Evolutionary conservation across 306 rosid genomes (phyloP), one percentile per base, ranked within the genome.

Genomic region (Castanea sativa): DNA sequence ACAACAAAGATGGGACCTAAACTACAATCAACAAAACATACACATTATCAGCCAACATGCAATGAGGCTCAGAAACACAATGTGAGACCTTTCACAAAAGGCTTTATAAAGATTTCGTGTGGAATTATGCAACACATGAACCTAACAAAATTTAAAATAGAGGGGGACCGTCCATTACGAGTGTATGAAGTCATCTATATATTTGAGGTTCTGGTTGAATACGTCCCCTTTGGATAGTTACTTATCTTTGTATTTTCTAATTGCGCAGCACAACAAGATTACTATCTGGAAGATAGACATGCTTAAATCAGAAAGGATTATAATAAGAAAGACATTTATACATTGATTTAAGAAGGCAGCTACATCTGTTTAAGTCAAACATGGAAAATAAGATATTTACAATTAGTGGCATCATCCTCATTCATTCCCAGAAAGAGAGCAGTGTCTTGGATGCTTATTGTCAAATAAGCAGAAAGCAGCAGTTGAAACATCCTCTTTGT

Each of bases 351-450:
- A 30, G 56, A 75, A 16, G 72, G 20, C 15, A 18, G 23, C 15
- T 5, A 38, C 23, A 14, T 16, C n/a, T 0, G 14, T 30, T 74
- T 70, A 57, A 63, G 19, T 35, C 33, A 58, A 65, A 73, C 65
- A 56, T 30, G 21, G 20, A 74, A 57, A 38, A 76, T 77, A 73
- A 79, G 29, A 70, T 77, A 73, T 91, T 94, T 84, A 94, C 97
- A 93, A 68, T 79, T 90, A 80, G 83, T 89, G 60, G 92, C 92
- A 80, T 85, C 88, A 10, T 88, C 96, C 81, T 88, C 90, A 1
- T 61, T 90, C 99, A 89, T 95, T 60, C 97, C 98, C 67, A 95
- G 71, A 85, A 91, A 96, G 85, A 84, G 82, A 83, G 97, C 94
- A 55, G 93, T 56, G 76, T 93, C 94, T 55, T 85, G 86, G 82